phyloP scores from a whole-genome alignment of 2,329 filamentous ascomycete species.

The Aspergillus tanneri region DNA sequence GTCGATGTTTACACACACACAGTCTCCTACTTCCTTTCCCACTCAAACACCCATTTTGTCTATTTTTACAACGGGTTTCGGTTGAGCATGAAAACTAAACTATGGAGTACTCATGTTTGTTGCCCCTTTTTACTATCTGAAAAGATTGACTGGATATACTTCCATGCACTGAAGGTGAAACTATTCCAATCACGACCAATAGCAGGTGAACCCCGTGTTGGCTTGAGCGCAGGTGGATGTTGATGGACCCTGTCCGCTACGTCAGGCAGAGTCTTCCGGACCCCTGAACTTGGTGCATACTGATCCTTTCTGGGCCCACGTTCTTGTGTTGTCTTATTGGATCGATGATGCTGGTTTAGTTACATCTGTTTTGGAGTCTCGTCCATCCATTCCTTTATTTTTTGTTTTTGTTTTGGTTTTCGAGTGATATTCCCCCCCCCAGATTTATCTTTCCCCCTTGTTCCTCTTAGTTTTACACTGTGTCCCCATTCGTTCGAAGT shows the following conservation, averaged over 20 bases:
- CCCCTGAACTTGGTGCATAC: constrained; percentile 25
- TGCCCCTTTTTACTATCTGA: constrained; percentile 1
- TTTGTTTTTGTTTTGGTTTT: no score
- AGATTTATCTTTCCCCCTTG: background rate
- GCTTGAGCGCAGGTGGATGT: constrained; percentile 11
- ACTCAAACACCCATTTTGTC: no score
- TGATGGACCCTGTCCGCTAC: constrained; percentile 6
- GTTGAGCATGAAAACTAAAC: background rate
- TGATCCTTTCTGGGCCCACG: constrained; percentile 15
- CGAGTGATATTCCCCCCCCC: no score
- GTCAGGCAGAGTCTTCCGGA: constrained; percentile 13
- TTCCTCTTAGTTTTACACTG: background rate
- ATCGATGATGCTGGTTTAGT: constrained; percentile 5
- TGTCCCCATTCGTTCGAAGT: background rate
- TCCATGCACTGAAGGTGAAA: no score
- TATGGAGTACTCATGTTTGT: background rate
- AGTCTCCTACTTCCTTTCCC: no score
- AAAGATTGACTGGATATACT: background rate
- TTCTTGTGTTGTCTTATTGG: constrained; percentile 10
- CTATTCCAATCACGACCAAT: constrained; percentile 14
- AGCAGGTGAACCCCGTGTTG: constrained; percentile 5
- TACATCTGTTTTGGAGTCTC: background rate
- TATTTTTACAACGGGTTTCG: background rate
- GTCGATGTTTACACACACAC: no score
- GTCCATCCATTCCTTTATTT: constrained; percentile 1